Percentiles rank a stretch among this genome's conserved stretches.
These are phyloP conservation scores for Coemansia reversa DNA, from an alignment of 192 early-diverging fungal species.

Conservation along the genomic window DNA sequence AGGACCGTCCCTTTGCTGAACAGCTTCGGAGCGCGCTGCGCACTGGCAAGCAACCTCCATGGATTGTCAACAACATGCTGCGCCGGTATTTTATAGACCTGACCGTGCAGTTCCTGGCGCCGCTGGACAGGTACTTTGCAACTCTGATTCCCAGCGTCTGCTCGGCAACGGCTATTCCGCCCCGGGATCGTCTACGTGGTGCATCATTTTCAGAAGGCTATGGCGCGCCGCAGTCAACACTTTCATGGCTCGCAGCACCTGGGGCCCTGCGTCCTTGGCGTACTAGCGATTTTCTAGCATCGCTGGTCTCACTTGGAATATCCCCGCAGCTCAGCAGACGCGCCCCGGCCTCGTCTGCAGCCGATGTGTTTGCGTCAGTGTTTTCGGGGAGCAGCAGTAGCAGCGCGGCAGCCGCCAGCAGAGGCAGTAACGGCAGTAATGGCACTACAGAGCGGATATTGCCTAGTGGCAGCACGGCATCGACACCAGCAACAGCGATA, in stretches of 20 bases:
- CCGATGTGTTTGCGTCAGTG: slow-evolving; percentile 42
- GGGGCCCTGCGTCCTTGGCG: slow-evolving; percentile 48
- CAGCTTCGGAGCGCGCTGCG: slow-evolving; percentile 71
- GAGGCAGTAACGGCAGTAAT: slow-evolving; percentile 5
- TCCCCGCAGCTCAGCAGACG: slow-evolving; percentile 49
- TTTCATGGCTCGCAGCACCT: slow-evolving; percentile 41
- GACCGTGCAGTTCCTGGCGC: slow-evolving; percentile 90
- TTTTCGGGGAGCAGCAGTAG: slow-evolving; percentile 36
- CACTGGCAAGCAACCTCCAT: slow-evolving; percentile 67
- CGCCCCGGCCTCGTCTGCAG: slow-evolving; percentile 21
- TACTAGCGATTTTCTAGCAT: slow-evolving; percentile 51
- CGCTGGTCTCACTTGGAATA: slow-evolving; percentile 44
- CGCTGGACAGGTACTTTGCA: slow-evolving; percentile 92
- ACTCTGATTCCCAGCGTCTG: slow-evolving; percentile 74
- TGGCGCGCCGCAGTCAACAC: slow-evolving; percentile 1
- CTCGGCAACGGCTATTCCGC: slow-evolving; percentile 34
- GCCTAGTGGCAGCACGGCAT: not conserved
- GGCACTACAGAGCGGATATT: not conserved
- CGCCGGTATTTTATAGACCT: slow-evolving; percentile 90
- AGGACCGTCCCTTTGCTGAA: slow-evolving; percentile 81
- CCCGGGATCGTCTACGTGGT: slow-evolving; percentile 7
- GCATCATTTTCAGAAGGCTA: not conserved
- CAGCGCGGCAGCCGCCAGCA: not conserved
- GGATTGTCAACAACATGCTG: slow-evolving; percentile 87
- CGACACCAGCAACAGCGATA: not conserved